These are phyloP conservation scores for Pinus albicaulis DNA, from an alignment of 75 land plant genomes.

Conservation along the genomic window DNA sequence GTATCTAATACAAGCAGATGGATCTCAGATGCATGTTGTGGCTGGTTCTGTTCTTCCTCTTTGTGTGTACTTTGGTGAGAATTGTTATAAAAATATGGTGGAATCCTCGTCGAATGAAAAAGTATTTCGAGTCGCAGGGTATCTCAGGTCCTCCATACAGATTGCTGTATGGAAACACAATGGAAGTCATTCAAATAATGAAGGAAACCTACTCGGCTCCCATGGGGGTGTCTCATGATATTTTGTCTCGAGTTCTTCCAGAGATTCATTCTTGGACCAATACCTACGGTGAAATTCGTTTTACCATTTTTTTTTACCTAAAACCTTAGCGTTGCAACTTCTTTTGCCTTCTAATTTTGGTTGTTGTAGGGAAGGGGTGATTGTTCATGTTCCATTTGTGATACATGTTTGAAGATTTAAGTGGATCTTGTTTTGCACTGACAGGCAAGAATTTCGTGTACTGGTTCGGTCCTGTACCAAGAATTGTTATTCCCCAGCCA, in stretches of 20 bases:
- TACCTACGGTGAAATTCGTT: not conserved
- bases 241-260: constrained; percentile 17
- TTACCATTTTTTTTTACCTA: not conserved
- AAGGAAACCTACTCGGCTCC: not conserved
- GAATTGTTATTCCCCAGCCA: constrained; percentile 25
- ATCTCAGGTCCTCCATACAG: constrained; percentile 6
- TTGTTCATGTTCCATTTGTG: no score
- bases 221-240: not conserved
- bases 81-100: constrained; percentile 2
- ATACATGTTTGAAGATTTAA: no score
- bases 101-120: not conserved
- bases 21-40: no score
- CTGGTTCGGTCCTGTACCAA: constrained; percentile 16
- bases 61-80: no score
- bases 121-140: not conserved
- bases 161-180: constrained; percentile 1
- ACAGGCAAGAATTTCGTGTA: not conserved
- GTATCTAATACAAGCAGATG: no score
- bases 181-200: not conserved
- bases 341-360: no score
- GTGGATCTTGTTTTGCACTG: no score
- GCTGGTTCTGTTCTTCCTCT: no score
- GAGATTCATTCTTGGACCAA: constrained; percentile 4
- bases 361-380: no score
- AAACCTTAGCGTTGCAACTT: no score